Conservation (phyloP, 257 asterid species). For the Verbascum thapsus region DNA sequence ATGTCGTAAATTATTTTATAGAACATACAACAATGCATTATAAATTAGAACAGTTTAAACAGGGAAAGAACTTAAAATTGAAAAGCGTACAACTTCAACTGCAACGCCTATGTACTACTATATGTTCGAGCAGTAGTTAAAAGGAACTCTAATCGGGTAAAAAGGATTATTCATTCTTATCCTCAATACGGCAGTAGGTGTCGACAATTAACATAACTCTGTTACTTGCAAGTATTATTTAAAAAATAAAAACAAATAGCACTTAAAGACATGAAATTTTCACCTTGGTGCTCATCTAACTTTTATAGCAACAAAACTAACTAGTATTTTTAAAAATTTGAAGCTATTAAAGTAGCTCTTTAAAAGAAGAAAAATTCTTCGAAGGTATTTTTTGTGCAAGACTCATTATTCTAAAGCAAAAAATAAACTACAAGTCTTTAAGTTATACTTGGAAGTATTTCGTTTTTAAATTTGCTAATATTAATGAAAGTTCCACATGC, state of each 20-base stretch:
- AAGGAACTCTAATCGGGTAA: background rate
- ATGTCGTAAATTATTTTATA: constrained; percentile 20
- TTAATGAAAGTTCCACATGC: background rate
- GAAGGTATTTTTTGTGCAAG: background rate
- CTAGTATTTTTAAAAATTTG: background rate
- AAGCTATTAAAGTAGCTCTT: background rate
- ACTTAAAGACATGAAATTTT: background rate
- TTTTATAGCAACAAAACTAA: background rate
- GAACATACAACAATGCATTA: constrained; percentile 11
- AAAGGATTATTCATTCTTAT: background rate
- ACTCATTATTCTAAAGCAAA: background rate
- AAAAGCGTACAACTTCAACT: constrained; percentile 22
- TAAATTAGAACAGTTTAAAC: background rate
- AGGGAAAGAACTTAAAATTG: background rate
- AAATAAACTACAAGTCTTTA: background rate
- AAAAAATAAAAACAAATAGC: background rate
- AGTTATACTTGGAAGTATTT: background rate
- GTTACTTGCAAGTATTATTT: background rate
- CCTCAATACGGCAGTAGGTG: background rate
- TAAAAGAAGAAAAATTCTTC: background rate
- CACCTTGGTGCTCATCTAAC: background rate
- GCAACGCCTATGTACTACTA: background rate
- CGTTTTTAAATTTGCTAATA: background rate
- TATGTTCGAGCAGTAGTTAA: background rate
- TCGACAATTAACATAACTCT: background rate